Base-by-base conservation (phyloP, 2,329 filamentous ascomycete species). In the Waltergamsia citrina region DNA sequence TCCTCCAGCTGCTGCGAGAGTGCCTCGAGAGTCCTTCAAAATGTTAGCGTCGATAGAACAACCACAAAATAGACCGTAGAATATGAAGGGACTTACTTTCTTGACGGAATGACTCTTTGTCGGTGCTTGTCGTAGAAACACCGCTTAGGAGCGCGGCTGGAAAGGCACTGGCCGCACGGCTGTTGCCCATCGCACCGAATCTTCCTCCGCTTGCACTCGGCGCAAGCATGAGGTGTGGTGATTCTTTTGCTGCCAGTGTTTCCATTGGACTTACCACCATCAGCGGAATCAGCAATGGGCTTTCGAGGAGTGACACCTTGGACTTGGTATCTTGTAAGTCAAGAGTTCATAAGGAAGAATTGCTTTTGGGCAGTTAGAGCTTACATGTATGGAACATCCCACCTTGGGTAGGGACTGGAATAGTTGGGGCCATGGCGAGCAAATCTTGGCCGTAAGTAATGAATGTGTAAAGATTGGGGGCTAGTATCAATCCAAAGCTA, bases 41-140 rank as follows among this genome's bases (percentile, higher is more conserved):
- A 11, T 36, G 22, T 34, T 24, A 29, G 20, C 10, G 7, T 22
- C 24, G 20, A 32, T 6, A 31, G 28, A 40, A 52, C 19, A 22
- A 37, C 9, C 7, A n/a, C 10, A n/a, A n/a, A n/a, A n/a, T n/a
- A n/a, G n/a, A n/a, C n/a, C n/a, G n/a, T n/a, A n/a, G n/a, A 14
- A 16, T 33, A 29, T 33, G 33, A 37, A 21, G 24, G 34, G 26
- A 57, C 74, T 57, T 62, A 82, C 81, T 85, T 87, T 56, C 81
- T 73, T 7, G 84, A 88, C 1, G 84, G 83, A 38, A 85, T 79
- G 8, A 85, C 75, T 40, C 81, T 67, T 53, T 85, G 81, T 12
- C 82, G 71, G 42, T 86, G 83, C 58, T 88, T 86, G 44, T 85
- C 81, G 54, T 90, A 90, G 47, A 80, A 78, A 52, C 85, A 90